Percentiles rank a stretch among this genome's conserved stretches.
Evolutionary conservation across 2,329 filamentous ascomycete genomes (phyloP).

Genomic region (Colletotrichum phormii): DNA sequence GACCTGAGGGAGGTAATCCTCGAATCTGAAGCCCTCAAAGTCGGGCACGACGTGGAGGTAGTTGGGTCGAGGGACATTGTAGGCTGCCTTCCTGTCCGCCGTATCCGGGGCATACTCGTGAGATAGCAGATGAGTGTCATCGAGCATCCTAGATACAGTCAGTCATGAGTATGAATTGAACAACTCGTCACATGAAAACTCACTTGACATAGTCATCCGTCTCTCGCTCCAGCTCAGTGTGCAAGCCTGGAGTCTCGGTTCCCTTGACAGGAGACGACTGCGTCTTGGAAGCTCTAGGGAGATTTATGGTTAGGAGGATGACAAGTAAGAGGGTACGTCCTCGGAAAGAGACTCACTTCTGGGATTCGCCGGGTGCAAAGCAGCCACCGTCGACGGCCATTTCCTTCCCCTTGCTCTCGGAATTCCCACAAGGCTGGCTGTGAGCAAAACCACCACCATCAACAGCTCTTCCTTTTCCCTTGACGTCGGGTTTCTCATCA

Average conservation of each 20-base stretch:
- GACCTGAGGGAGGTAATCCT: conserved; percentile 16
- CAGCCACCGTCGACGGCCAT: background rate
- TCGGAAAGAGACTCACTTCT: background rate
- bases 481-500: background rate
- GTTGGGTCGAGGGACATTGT: conserved; percentile 36
- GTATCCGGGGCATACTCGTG: conserved; percentile 26
- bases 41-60: conserved; percentile 32
- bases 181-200: background rate
- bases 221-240: background rate
- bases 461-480: background rate
- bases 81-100: conserved; percentile 17
- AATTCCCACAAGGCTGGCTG: too few relatives aligned
- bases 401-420: background rate
- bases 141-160: conserved; percentile 23
- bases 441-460: background rate
- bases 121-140: conserved; percentile 12
- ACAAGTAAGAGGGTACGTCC: background rate
- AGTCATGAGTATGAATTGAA: background rate
- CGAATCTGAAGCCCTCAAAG: conserved; percentile 22
- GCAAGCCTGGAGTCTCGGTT: background rate
- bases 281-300: background rate
- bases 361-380: background rate
- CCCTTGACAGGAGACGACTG: background rate
- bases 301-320: background rate
- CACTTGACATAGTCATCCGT: conserved; percentile 16